Conservation (phyloP, 1,284 basidiomycete genomes). For the Coniferiporia weirii region DNA sequence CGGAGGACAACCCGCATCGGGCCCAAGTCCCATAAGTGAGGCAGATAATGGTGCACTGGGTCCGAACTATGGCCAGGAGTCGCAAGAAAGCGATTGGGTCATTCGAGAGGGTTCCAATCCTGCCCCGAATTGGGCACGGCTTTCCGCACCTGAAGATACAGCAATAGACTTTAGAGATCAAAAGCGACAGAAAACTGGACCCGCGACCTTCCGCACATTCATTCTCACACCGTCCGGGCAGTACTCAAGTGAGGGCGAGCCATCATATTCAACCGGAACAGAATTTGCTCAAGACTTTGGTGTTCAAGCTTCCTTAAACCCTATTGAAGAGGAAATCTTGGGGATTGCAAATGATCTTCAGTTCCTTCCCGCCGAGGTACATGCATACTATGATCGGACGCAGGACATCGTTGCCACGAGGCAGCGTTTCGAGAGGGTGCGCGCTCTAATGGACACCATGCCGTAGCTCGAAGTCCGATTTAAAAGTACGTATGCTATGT, state of each 20-base stretch:
- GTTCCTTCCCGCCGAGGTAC: conserved; percentile 11
- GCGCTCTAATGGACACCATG: conserved; percentile 10
- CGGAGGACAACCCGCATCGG: neutral
- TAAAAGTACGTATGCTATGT: neutral
- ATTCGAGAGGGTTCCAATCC: conserved; percentile 56
- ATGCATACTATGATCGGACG: conserved; percentile 5
- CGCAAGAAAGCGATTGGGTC: conserved; percentile 46
- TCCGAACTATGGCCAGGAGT: neutral
- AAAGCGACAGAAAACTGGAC: conserved; percentile 6
- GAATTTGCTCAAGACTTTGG: conserved; percentile 15
- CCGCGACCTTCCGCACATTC: conserved; percentile 12
- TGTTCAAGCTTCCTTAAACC: neutral
- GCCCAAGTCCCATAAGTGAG: neutral
- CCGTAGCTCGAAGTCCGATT: conserved; percentile 1
- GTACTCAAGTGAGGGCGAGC: neutral
- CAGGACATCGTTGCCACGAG: conserved; percentile 12
- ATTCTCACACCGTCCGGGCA: conserved; percentile 6
- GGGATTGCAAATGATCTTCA: conserved; percentile 13
- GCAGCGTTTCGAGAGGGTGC: conserved; percentile 13
- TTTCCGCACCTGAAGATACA: neutral
- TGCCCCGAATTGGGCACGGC: conserved; percentile 59
- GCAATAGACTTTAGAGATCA: neutral
- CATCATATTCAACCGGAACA: conserved; percentile 4
- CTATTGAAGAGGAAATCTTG: conserved; percentile 5
- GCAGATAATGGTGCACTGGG: neutral